phyloP scores from a whole-genome alignment of 805 yeast genomes.

The Babjeviella inositovora region DNA sequence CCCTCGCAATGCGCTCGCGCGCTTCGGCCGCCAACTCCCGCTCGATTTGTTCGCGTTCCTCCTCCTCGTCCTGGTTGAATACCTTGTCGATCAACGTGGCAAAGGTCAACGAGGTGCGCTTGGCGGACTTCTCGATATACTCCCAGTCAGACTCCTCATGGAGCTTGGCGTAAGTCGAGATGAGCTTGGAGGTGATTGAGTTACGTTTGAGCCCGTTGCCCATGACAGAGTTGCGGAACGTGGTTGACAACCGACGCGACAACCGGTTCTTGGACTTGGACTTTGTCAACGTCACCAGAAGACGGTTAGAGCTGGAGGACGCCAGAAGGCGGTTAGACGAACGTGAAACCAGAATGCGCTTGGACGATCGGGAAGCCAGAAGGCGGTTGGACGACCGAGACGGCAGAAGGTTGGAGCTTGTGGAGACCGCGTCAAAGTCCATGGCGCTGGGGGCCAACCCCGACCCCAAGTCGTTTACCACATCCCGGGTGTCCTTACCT shows the following conservation, averaged over 20 bases:
- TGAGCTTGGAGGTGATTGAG: constrained; percentile 54
- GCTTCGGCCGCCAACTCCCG: constrained; percentile 19
- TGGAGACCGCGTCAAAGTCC: too few species aligned
- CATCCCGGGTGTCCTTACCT: too few species aligned
- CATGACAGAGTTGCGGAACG: too few species aligned
- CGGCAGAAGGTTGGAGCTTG: too few species aligned
- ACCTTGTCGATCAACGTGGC: constrained; percentile 66
- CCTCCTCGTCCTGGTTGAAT: constrained; percentile 57
- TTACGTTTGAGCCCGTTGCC: constrained; percentile 48
- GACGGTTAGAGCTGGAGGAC: too few species aligned
- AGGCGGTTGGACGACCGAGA: too few species aligned
- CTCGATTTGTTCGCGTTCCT: constrained; percentile 26
- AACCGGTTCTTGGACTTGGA: constrained; percentile 1
- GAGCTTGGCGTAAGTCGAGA: constrained; percentile 60
- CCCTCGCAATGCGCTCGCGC: constrained; percentile 27
- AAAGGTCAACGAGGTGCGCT: constrained; percentile 63
- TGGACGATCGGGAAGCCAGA: too few species aligned
- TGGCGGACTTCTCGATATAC: constrained; percentile 55
- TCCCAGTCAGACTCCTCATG: constrained; percentile 53
- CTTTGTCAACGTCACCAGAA: not conserved
- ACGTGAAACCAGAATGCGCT: too few species aligned
- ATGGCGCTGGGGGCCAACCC: too few species aligned
- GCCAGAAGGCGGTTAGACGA: too few species aligned
- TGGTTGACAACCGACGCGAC: constrained; percentile 12
- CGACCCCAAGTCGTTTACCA: too few species aligned